Conservation (phyloP, 352 stramenopile genomes). For the Achlya hypogyna region DNA sequence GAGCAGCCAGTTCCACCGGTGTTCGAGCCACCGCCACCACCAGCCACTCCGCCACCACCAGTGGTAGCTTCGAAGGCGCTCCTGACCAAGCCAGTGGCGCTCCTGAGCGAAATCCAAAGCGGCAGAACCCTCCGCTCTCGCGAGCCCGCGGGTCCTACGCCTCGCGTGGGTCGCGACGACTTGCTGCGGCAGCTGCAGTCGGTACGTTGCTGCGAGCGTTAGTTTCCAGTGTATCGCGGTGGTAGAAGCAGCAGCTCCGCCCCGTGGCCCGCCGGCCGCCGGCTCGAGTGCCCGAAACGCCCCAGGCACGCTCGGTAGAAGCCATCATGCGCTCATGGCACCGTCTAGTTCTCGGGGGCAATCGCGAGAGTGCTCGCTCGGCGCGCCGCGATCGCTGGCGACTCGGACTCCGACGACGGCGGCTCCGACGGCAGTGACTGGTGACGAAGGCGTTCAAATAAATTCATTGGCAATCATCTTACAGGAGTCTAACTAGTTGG, state of each 20-base stretch:
- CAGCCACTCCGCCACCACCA: not conserved
- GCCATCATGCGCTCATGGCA: too few relatives aligned
- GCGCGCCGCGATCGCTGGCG: not conserved
- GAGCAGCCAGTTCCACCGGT: not conserved
- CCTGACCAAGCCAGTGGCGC: not conserved
- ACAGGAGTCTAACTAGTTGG: not conserved
- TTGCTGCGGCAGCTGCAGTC: not conserved
- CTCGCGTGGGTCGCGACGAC: not conserved
- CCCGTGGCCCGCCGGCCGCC: not conserved
- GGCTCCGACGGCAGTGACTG: not conserved
- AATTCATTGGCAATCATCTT: not conserved
- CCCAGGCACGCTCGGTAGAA: not conserved
- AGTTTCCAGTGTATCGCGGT: not conserved
- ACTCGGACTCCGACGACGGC: not conserved
- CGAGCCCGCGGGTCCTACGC: not conserved
- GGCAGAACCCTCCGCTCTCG: not conserved
- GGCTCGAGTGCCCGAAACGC: not conserved
- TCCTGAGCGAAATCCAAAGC: not conserved
- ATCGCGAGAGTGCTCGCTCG: not conserved
- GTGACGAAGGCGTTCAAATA: not conserved
- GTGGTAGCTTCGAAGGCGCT: not conserved
- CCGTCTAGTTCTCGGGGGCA: not conserved
- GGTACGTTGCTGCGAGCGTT: not conserved
- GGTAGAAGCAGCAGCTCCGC: not conserved
- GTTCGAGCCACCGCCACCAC: not conserved